phyloP scores from a whole-genome alignment of 495 filamentous ascomycete genomes.

The Penicillium flavigenum region DNA sequence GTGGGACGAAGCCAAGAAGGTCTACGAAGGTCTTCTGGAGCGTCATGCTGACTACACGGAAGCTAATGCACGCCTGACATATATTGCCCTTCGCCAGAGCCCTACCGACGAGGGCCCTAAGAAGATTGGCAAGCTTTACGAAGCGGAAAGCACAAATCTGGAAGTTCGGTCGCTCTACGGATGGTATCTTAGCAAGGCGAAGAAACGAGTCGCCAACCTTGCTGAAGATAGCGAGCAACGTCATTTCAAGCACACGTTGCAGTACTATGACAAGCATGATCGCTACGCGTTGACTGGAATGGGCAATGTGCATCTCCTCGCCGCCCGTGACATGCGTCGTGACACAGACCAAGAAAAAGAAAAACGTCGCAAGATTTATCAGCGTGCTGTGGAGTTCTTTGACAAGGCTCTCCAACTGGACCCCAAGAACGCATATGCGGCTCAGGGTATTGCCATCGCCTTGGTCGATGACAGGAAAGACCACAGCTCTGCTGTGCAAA shows the following conservation, averaged over 20 bases:
- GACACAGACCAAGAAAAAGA: conserved; percentile 86
- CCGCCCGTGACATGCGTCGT: conserved; percentile 89
- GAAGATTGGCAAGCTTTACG: conserved; percentile 74
- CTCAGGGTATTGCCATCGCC: conserved; percentile 92
- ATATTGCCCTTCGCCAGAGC: conserved; percentile 80
- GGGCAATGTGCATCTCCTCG: conserved; percentile 86
- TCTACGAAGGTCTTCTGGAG: conserved; percentile 79
- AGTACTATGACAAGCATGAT: conserved; percentile 94
- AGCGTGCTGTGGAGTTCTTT: conserved; percentile 94
- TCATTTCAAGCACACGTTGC: conserved; percentile 93
- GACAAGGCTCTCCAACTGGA: conserved; percentile 95
- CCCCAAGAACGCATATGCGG: conserved; percentile 89
- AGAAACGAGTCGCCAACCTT: conserved; percentile 74
- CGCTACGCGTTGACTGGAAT: conserved; percentile 91
- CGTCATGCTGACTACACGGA: conserved; percentile 90
- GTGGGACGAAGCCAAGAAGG: conserved; percentile 76
- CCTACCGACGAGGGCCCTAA: conserved; percentile 85
- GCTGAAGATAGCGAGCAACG: conserved; percentile 87
- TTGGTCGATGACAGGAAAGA: conserved; percentile 92
- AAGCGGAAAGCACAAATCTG: conserved; percentile 73
- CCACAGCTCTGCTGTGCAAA: conserved; percentile 70
- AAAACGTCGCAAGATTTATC: conserved; percentile 81
- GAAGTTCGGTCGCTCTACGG: conserved; percentile 91
- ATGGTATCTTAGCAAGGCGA: conserved; percentile 87
- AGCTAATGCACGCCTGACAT: conserved; percentile 80